Percentiles rank a stretch among this genome's conserved stretches.
Evolutionary conservation across 352 stramenopile genomes (phyloP).

Genomic region (Globisporangium polare): DNA sequence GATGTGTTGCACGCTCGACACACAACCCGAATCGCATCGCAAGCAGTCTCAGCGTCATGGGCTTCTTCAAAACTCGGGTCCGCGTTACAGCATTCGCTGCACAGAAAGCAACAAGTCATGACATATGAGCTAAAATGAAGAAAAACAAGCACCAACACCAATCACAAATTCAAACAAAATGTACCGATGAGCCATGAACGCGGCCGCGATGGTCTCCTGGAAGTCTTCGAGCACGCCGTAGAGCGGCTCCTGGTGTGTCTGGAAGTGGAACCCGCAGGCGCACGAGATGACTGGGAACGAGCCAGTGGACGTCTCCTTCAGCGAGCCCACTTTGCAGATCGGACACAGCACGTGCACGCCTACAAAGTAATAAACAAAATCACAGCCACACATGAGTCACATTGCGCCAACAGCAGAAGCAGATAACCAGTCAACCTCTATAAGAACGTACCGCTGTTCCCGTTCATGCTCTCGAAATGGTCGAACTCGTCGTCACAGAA

Average conservation of each 20-base stretch:
- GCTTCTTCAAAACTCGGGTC: slow-evolving; percentile 55
- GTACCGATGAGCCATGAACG: slow-evolving; percentile 59
- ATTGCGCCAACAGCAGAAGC: background rate
- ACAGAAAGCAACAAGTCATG: background rate
- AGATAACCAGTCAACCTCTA: background rate
- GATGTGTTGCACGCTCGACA: slow-evolving; percentile 10
- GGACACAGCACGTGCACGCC: slow-evolving; percentile 40
- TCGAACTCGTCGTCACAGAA: slow-evolving; percentile 13
- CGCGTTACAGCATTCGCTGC: slow-evolving; percentile 36
- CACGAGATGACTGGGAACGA: slow-evolving; percentile 31
- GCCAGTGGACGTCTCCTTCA: slow-evolving; percentile 22
- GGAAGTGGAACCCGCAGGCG: slow-evolving; percentile 50
- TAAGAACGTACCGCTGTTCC: slow-evolving; percentile 12
- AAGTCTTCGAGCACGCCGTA: slow-evolving; percentile 58
- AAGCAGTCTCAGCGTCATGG: slow-evolving; percentile 11
- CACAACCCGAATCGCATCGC: slow-evolving; percentile 11
- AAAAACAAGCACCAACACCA: background rate
- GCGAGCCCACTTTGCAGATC: slow-evolving; percentile 38
- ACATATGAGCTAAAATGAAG: background rate
- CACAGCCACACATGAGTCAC: background rate
- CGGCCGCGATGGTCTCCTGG: slow-evolving; percentile 47
- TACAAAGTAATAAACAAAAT: background rate
- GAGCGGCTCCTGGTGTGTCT: slow-evolving; percentile 38
- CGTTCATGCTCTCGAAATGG: background rate
- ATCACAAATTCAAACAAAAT: slow-evolving; percentile 3